phyloP scores from a whole-genome alignment of 306 rosid genomes.

The Purshia tridentata region DNA sequence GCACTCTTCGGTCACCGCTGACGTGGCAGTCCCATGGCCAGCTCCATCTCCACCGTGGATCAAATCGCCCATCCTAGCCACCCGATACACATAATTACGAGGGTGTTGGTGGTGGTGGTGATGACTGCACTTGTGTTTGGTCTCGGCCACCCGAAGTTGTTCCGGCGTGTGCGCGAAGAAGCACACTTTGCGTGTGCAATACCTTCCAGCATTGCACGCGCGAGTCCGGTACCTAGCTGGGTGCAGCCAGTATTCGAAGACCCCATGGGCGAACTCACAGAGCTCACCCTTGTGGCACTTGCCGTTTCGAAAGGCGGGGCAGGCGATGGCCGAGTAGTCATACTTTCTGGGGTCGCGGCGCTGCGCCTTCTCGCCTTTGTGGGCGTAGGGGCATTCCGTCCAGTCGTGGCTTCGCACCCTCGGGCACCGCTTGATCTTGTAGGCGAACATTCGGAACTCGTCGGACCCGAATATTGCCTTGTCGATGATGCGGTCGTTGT shows the following conservation, averaged over 20 bases:
- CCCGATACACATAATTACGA: neutral
- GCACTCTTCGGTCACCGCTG: no score
- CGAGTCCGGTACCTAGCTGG: conserved; percentile 25
- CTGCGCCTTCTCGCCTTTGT: conserved; percentile 55
- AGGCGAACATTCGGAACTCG: conserved; percentile 53
- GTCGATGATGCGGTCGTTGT: conserved; percentile 16
- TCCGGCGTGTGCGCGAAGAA: conserved; percentile 52
- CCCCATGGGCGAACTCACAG: conserved; percentile 54
- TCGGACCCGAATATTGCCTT: conserved; percentile 37
- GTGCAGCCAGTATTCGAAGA: conserved; percentile 63
- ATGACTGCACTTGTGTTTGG: conserved; percentile 11
- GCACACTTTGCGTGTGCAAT: conserved; percentile 48
- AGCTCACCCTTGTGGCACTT: conserved; percentile 37
- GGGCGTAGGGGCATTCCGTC: conserved; percentile 59
- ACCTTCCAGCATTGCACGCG: neutral
- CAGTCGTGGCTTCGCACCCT: conserved; percentile 50
- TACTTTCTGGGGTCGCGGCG: conserved; percentile 46
- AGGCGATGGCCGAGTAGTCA: conserved; percentile 39
- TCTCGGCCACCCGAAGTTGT: conserved; percentile 35
- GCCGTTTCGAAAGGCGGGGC: conserved; percentile 41
- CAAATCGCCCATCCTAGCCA: no score
- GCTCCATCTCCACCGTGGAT: no score
- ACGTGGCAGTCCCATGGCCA: no score
- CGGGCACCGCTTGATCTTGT: conserved; percentile 53
- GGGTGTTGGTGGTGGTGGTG: neutral